Base-by-base conservation (phyloP, 192 early-diverging fungal species). In the Diversispora epigaea region DNA sequence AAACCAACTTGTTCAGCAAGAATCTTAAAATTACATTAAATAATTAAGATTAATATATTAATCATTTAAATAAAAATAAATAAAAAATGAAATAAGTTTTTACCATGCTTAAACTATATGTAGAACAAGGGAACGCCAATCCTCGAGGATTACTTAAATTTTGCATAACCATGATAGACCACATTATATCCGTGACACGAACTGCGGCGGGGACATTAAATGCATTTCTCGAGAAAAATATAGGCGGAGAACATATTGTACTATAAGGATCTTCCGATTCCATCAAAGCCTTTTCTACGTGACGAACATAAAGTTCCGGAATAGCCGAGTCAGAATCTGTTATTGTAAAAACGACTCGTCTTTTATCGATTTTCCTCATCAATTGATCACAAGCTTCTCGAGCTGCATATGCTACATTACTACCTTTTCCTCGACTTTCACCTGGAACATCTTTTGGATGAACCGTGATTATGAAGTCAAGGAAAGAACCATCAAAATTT, bases 271-370 rank as follows among this genome's bases (percentile, higher is more conserved):
- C 85, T 43, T 83, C 83, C 3, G 80, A 78, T 65, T 77, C 69
- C 19, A 19, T 56, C 4, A 84, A 76, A 5, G 80, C 70, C 50
- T 74, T 77, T 60, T 85, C 85, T 46, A 84, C 77, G 57, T 83
- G 71, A 52, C 80, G 77, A 60, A 92, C 84, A 77, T 91, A 93
- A 67, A 92, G 85, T 71, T 90, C 89, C n/a, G 91, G 86, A 76
- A 93, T 87, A 61, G 81, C 82, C 41, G 91, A 86, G 76, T 93
- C 91, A 21, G 91, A 90, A 80, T 93, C 91, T 69, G 89, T 86
- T 2, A 93, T 84, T 6, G 91, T 93, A 9, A 93, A 56, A 77
- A 93, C 82, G 17, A 91, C 84, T 63, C 84, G 82, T 46, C 75
- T 80, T 81, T 82, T 86, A 82, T 76, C 86, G 58, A 77, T 68